Base-by-base conservation (phyloP, 2,329 filamentous ascomycete genomes). In the Gaeumannomyces sp. region DNA sequence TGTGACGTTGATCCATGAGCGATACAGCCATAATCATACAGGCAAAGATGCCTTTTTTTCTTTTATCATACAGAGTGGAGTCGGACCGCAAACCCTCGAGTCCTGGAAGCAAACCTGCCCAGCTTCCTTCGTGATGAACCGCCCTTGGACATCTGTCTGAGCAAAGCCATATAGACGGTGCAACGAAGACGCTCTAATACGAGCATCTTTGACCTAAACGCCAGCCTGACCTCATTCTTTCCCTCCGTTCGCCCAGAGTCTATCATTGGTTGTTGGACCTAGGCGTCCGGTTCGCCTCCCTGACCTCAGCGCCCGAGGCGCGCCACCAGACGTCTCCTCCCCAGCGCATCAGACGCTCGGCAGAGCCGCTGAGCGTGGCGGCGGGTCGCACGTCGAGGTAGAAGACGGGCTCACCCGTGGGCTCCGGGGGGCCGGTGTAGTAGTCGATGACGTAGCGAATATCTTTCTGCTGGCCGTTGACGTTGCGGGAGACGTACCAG, bases 391-490 rank as follows among this genome's bases (percentile, higher is more conserved):
- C 95, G 73, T 99, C 95, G 64, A 99, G 85, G 75, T 89, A 97
- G 79, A 99, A 99, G 8, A 98, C 93, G 3, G 95, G 94, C 74
- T 97, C 92, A 38, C 93, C 95, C 0, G 86, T 91, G 2, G 89
- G 86, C 72, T 96, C 92, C 1, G 90, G 89, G 29, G 89, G 88
- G 7, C 88, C 94, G 45, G 90, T 89, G 77, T 98, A 98, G 78
- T 97, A 98, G 76, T 99, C 95, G 74, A 99, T 99, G 65, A 99
- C 87, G 75, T 99, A 99, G 72, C 95, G 87, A 60, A 97, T 82
- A 79, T 97, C 89, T 74, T 89, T 89, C 71, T 81, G 82, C 66
- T 88, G 75, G 33, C 91, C 91, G 64, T 88, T 82, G 61, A 84
- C 77, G 45, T 89, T 84, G 68, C 95, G 85, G 69, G 91, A 85